Evolutionary conservation across 2,329 filamentous ascomycete species (phyloP), one percentile per base, ranked within the genome.

Genomic region (Xylariaceae sp.): DNA sequence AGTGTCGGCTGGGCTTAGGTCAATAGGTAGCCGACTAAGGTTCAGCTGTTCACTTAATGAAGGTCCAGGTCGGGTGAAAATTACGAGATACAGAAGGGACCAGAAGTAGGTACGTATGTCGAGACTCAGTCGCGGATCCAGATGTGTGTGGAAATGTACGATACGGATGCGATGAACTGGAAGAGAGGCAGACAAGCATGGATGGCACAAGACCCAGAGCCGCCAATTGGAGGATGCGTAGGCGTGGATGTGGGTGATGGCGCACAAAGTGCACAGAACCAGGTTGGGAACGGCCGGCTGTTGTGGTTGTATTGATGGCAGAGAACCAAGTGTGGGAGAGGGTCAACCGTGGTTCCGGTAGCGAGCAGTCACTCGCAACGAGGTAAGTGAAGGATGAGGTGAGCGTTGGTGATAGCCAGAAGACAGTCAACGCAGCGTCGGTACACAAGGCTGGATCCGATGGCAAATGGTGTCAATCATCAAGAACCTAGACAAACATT

Each of bases 381-480:
- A 21, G 9, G 20, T 5, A 40, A 11, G n/a, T 2, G 27, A 23
- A 3, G 10, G 29, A 18, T 11, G 26, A 13, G 18, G n/a, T 15
- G 8, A 10, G 7, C 16, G 29, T 24, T 11, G 15, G 35, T 35
- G 40, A 13, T 41, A 23, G 45, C 30, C 35, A 45, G n/a, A n/a
- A 41, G 32, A 49, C n/a, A n/a, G n/a, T 33, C 44, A 44, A 33
- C 33, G n/a, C 43, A 32, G 50, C n/a, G 36, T 33, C 15, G 29
- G n/a, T 29, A 48, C n/a, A 20, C 30, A 51, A 51, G 29, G 30
- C 30, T 47, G 3, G 42, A 26, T 23, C 8, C 8, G 27, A 36
- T 30, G 24, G 47, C 18, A 27, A 36, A 46, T 46, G 47, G 51
- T 55, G 53, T 51, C 47, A 55, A 32, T 51, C 53, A 48, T n/a